Base-by-base conservation (phyloP, 2,329 filamentous ascomycete genomes). In the Amylocarpus encephaloides region DNA sequence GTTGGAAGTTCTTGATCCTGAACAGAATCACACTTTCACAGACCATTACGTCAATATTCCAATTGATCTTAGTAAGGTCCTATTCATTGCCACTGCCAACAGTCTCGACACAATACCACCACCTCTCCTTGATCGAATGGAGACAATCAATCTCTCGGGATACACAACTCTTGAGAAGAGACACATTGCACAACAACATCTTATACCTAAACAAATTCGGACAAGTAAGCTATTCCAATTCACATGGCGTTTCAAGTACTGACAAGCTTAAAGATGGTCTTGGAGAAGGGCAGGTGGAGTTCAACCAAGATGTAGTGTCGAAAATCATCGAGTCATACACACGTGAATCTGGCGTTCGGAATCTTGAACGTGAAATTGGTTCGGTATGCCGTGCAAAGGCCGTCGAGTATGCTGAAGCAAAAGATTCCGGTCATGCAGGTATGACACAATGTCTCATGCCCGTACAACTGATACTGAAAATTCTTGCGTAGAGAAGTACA, bases 71-170 rank as follows among this genome's bases (percentile, higher is more conserved):
- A 95, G 89, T 71, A 96, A 95, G 70, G 88, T 98, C 18, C 77
- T 98, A 10, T 98, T 98, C 71, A 95, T 98, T 62, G 93, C 93
- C 6, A 98, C 93, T 0, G 93, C 93, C 41, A 98, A 98, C 70
- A 89, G 81, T 9, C 77, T 97, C 19, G 92, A 97, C 63, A 96
- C 91, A 0, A 98, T 98, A 48, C 91, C 93, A 2, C 77, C 90
- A n/a, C 91, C 93, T 15, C 74, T 98, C 2, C 77, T 98, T 11
- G 93, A 98, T 69, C 86, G 93, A 52, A 96, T 98, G 92, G 93
- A 98, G 71, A 95, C 85, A 6, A 95, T 98, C 48, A 80, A 87
- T 58, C 79, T 98, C 18, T 88, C 90, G 1, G 93, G 93, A 59
- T 98, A 98, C 73, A 98, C 93, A 0, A 96, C 91, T 5, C 78